Evolutionary conservation across 2,329 filamentous ascomycete species (phyloP).

Genomic region (Phialophora macrospora): DNA sequence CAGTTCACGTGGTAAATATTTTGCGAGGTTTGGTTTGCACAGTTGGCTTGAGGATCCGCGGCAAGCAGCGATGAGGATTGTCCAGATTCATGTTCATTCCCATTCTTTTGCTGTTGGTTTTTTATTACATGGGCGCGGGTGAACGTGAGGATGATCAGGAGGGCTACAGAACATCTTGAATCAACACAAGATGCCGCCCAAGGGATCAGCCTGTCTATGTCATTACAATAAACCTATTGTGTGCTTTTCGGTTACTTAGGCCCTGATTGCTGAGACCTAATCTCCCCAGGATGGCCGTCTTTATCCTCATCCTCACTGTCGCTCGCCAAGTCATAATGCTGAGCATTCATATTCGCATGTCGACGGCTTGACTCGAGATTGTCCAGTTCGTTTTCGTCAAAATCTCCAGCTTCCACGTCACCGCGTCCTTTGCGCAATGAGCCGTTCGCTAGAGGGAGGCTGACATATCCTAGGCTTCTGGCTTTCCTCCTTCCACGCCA

Average conservation of each 20-base stretch:
- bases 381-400: conserved; percentile 66
- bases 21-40: not conserved
- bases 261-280: conserved; percentile 9
- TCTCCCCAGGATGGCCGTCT: not conserved
- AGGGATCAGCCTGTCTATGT: conserved; percentile 1
- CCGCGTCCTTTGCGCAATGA: conserved; percentile 46
- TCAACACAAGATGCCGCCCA: not conserved
- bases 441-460: conserved; percentile 37
- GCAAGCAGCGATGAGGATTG: not conserved
- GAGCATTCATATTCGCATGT: conserved; percentile 42
- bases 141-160: not conserved
- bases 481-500: conserved; percentile 59
- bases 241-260: conserved; percentile 3
- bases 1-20: not conserved
- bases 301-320: conserved; percentile 50
- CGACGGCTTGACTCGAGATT: conserved; percentile 49
- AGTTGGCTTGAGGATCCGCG: not conserved
- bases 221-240: conserved; percentile 17
- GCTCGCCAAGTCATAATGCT: conserved; percentile 56
- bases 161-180: not conserved
- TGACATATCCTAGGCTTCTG: conserved; percentile 53
- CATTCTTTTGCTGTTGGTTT: too few relatives aligned
- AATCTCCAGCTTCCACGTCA: conserved; percentile 66
- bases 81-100: not conserved
- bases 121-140: too few relatives aligned